Percentiles rank a stretch among this genome's conserved stretches.
Conservation (phyloP, 176 grass and related monocot species). For the Eremochloa ophiuroides region DNA sequence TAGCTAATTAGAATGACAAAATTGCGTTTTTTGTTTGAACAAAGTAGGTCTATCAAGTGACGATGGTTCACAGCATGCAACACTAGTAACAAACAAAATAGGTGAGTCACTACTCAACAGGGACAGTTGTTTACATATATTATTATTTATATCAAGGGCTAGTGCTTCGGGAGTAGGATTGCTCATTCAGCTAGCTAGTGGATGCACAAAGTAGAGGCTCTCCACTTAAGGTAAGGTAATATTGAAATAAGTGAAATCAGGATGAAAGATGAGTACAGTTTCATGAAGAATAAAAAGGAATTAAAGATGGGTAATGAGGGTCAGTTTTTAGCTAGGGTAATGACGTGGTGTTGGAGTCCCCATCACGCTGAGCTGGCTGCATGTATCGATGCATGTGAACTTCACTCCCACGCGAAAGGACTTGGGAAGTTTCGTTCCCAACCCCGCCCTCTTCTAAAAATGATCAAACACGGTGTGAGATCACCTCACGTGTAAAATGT, state of each 20-base stretch:
- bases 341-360: constrained; percentile 29
- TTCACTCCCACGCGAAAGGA: neutral
- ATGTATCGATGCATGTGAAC: neutral
- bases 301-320: neutral
- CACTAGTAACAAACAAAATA: constrained; percentile 13
- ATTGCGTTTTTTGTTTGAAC: too few relatives aligned
- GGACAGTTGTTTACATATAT: neutral
- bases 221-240: constrained; percentile 23
- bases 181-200: constrained; percentile 1
- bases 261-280: constrained; percentile 25
- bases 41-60: neutral
- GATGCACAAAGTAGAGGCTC: neutral
- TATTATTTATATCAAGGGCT: neutral
- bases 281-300: neutral
- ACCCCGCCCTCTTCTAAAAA: too few relatives aligned
- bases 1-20: too few relatives aligned
- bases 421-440: neutral
- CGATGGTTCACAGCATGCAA: neutral
- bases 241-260: neutral
- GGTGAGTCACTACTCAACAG: neutral
- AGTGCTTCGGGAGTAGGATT: constrained; percentile 42
- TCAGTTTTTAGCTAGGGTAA: neutral
- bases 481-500: too few relatives aligned
- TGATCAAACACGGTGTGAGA: neutral
- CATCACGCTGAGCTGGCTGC: constrained; percentile 39